Percentiles rank a stretch among this genome's conserved stretches.
phyloP scores from a whole-genome alignment of 106 monocot species.

The Narthecium ossifragum region DNA sequence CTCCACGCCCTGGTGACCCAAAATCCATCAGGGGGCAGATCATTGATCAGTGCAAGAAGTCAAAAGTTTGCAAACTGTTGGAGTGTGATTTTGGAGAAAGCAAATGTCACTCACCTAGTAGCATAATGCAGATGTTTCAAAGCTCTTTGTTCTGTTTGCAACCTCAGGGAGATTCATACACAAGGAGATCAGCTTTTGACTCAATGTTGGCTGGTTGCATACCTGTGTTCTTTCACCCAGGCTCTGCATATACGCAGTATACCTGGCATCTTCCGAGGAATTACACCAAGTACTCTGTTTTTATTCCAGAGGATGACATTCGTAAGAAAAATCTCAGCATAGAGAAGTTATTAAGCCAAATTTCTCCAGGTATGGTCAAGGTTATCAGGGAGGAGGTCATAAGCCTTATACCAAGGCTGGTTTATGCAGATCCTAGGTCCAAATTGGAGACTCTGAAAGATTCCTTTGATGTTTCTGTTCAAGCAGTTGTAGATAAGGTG shows the following conservation, averaged over 20 bases:
- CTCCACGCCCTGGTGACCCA: constrained; percentile 57
- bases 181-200: constrained; percentile 85
- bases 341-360: constrained; percentile 37
- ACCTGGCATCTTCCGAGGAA: constrained; percentile 85
- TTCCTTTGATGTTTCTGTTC: constrained; percentile 74
- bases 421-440: constrained; percentile 81
- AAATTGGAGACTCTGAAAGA: constrained; percentile 59
- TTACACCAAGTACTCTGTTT: constrained; percentile 63
- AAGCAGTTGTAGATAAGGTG: constrained; percentile 60
- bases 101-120: constrained; percentile 76
- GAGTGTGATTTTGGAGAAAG: constrained; percentile 83
- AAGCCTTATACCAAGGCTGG: constrained; percentile 55
- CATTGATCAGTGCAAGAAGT: constrained; percentile 65
- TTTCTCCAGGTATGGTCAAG: constrained; percentile 39
- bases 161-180: constrained; percentile 79
- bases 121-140: constrained; percentile 82
- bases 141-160: constrained; percentile 80
- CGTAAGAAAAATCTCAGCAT: constrained; percentile 47
- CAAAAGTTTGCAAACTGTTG: constrained; percentile 45
- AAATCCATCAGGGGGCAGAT: constrained; percentile 70
- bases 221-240: constrained; percentile 92
- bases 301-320: constrained; percentile 65
- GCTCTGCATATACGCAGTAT: constrained; percentile 79
- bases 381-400: constrained; percentile 75
- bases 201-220: constrained; percentile 93